A percentile compares a stretch with the other conserved stretches of the same genome.
phyloP scores from a whole-genome alignment of 176 grass and related monocot genomes.

The Carex myosuroides region DNA sequence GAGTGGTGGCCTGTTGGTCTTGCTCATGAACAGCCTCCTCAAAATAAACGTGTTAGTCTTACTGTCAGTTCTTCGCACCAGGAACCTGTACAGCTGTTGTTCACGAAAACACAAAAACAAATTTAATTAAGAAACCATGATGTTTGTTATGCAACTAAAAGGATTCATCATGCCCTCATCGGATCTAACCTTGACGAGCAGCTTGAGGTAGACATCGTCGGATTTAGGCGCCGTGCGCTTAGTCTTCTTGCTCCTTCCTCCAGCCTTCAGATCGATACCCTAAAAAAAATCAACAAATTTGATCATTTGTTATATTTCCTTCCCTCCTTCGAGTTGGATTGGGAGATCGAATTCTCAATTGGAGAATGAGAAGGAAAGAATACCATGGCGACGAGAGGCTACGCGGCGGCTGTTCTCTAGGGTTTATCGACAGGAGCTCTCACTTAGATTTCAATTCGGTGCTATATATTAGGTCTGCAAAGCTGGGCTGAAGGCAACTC shows the following conservation, averaged over 20 bases:
- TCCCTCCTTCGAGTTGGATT: background rate
- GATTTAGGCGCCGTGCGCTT: constrained; percentile 36
- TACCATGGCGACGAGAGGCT: constrained; percentile 40
- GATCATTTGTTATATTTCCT: background rate
- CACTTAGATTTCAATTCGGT: constrained; percentile 12
- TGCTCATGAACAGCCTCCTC: constrained; percentile 82
- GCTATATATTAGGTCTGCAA: constrained; percentile 27
- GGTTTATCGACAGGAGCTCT: constrained; percentile 31
- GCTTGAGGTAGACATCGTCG: constrained; percentile 75
- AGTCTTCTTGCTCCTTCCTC: constrained; percentile 42
- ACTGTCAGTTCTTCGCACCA: constrained; percentile 79
- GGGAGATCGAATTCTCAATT: background rate
- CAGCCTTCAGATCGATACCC: constrained; percentile 35
- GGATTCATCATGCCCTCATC: background rate
- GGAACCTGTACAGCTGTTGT: constrained; percentile 78
- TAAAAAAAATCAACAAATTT: constrained; percentile 14
- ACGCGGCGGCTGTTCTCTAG: constrained; percentile 36
- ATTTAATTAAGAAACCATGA: background rate
- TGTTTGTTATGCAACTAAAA: background rate
- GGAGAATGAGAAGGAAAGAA: background rate
- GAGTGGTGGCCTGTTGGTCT: constrained; percentile 62
- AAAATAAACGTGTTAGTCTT: constrained; percentile 65
- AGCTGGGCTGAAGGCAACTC: background rate
- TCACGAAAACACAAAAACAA: background rate
- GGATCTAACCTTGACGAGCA: constrained; percentile 56